Percentiles rank a stretch among this genome's conserved stretches.
Conservation (phyloP, 1,139 yeast genomes). For the Debaryomyces coudertii region DNA sequence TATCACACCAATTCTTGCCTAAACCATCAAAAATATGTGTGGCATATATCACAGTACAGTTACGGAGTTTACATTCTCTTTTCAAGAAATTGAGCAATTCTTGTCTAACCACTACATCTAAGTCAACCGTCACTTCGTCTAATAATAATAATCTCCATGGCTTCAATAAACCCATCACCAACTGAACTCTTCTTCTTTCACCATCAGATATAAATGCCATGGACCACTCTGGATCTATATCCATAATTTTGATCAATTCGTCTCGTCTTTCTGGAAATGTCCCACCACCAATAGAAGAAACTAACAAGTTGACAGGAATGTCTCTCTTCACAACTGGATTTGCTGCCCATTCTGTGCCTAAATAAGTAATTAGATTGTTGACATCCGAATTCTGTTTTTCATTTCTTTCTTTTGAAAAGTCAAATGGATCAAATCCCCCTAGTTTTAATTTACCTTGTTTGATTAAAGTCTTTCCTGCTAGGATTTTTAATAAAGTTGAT, state of each 20-base stretch:
- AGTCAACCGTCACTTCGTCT: constrained; percentile 95
- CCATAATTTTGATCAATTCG: constrained; percentile 70
- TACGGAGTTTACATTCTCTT: constrained; percentile 66
- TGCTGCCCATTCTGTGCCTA: constrained; percentile 98
- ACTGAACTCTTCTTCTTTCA: constrained; percentile 89
- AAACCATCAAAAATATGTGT: constrained; percentile 97
- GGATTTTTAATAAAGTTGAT: constrained; percentile 77
- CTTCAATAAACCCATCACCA: constrained; percentile 87
- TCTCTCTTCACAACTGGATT: constrained; percentile 89
- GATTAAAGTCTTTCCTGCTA: constrained; percentile 91
- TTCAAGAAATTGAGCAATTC: constrained; percentile 70
- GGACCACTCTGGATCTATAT: constrained; percentile 86
- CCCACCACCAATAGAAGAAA: constrained; percentile 84
- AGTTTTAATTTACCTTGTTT: constrained; percentile 67
- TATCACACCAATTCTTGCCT: constrained; percentile 80
- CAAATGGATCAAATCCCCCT: constrained; percentile 88
- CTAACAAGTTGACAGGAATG: constrained; percentile 77
- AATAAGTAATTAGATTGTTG: constrained; percentile 61
- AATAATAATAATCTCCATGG: constrained; percentile 86
- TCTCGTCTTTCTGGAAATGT: constrained; percentile 75
- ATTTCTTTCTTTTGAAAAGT: constrained; percentile 52
- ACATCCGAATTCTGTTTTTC: constrained; percentile 47
- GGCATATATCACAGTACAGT: constrained; percentile 82
- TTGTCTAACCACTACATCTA: constrained; percentile 88
- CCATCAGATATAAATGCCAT: constrained; percentile 95